Base-by-base conservation (phyloP, 2,329 filamentous ascomycete species). In the Paracoccidioides lutzii region DNA sequence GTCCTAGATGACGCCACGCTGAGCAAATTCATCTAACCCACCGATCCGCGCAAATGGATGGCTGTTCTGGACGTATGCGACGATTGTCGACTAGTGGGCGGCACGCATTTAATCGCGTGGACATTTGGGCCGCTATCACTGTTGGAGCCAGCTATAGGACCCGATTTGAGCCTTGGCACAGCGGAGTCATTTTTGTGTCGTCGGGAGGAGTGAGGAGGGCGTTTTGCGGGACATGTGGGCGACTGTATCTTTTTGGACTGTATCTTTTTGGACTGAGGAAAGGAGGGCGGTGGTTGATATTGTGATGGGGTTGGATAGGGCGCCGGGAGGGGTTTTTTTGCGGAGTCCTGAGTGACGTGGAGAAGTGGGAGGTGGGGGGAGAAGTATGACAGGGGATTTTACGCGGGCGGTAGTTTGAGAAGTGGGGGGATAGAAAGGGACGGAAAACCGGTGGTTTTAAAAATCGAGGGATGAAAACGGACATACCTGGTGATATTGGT, bases 221-320 rank as follows among this genome's bases (percentile, higher is more conserved):
- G 10, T 77, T 77, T 61, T 78, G 76, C 59, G 66, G 68, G 4
- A 65, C 44, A 0, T 78, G 76, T 59, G 75, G 0, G 75, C 76
- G 5, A 70, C 65, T 2, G 69, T 75, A 3, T 74, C 73, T 54
- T 76, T 69, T 56, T 57, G 59, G 22, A 64, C 62, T 35, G 63
- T 75, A 3, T 74, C 73, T 54, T 76, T 69, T 56, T 57, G 59
- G 22, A 64, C 62, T 35, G 63, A 67, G n/a, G 68, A 69, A 4
- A 61, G 73, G 53, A 63, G 64, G 9, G 59, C 58, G 4, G 59
- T 74, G 40, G 64, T 75, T 0, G 73, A 76, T 63, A 62, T 77
- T 10, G 71, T 71, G 4, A 64, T 70, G n/a, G 75, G 75, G 0
- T 60, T 73, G 52, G 58, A 76, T 12, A 63, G 68, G 43, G 69